Evolutionary conservation across 148 eudicot genomes (phyloP).

Genomic region (Silene uniflora): DNA sequence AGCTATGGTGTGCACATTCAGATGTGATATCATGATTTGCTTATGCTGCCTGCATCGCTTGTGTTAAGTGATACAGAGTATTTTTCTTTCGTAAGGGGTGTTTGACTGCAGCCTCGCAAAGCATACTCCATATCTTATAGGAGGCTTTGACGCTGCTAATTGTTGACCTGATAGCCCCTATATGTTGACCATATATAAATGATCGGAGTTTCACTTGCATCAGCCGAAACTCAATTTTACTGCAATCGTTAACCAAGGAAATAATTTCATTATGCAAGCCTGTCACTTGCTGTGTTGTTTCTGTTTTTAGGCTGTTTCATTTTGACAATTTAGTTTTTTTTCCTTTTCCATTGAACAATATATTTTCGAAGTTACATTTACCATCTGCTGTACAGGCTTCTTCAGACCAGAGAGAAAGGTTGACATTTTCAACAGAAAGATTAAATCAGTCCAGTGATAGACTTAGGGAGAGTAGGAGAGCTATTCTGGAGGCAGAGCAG

Average conservation of each 20-base stretch:
- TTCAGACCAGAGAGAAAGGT: slow-evolving; percentile 71
- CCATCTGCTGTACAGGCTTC: slow-evolving; percentile 44
- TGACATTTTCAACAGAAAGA: slow-evolving; percentile 78
- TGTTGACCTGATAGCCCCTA: background rate
- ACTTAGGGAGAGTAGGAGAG: slow-evolving; percentile 77
- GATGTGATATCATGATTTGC: background rate
- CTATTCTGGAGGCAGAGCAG: slow-evolving; percentile 83
- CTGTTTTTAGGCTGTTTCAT: background rate
- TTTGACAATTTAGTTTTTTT: slow-evolving; percentile 1
- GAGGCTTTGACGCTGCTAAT: slow-evolving; percentile 1
- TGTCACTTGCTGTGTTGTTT: background rate
- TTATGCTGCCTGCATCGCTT: slow-evolving; percentile 1
- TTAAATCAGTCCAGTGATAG: slow-evolving; percentile 72
- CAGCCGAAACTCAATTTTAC: background rate
- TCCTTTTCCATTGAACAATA: background rate
- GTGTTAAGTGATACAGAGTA: background rate
- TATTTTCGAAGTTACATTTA: background rate
- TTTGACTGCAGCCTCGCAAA: background rate
- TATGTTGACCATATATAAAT: background rate
- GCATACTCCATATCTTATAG: background rate
- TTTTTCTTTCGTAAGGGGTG: background rate
- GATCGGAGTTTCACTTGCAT: background rate
- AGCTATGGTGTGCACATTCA: background rate
- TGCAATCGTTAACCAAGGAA: background rate
- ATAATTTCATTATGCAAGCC: slow-evolving; percentile 7